These are phyloP conservation scores for Cytospora piceicola DNA, from an alignment of 2,329 filamentous ascomycete genomes.

Conservation along the genomic window DNA sequence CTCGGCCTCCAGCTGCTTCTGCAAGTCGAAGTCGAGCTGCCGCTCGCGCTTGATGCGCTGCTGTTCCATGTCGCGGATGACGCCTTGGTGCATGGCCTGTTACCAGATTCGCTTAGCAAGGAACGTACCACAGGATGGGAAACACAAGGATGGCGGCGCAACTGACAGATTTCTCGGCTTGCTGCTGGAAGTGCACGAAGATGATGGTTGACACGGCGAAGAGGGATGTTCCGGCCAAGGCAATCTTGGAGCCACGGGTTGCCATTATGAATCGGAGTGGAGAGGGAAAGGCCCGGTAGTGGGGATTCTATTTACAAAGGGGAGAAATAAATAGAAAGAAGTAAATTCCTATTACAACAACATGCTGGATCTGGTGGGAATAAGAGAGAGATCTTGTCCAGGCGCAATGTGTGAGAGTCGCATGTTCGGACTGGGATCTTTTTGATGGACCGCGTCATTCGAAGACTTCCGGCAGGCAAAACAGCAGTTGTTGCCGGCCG, in stretches of 20 bases:
- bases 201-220: constrained; percentile 77
- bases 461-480: constrained; percentile 19
- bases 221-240: constrained; percentile 75
- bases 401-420: neutral
- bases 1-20: constrained; percentile 81
- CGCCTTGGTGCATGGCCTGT: constrained; percentile 93
- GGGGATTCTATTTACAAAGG: neutral
- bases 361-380: neutral
- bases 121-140: constrained; percentile 1
- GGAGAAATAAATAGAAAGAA: neutral
- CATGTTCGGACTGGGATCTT: neutral
- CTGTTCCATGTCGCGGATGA: constrained; percentile 92
- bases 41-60: constrained; percentile 88
- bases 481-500: neutral
- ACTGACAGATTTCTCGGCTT: constrained; percentile 78
- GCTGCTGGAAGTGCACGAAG: constrained; percentile 89
- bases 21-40: constrained; percentile 93
- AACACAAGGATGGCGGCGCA: neutral
- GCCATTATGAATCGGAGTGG: constrained; percentile 57
- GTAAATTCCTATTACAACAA: constrained; percentile 8
- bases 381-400: neutral
- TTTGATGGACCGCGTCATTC: constrained; percentile 17
- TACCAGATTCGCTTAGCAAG: neutral
- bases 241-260: constrained; percentile 86
- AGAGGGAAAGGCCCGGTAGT: neutral